These are phyloP conservation scores for Spinellus fusiger DNA, from an alignment of 192 early-diverging fungal genomes.

Conservation along the genomic window DNA sequence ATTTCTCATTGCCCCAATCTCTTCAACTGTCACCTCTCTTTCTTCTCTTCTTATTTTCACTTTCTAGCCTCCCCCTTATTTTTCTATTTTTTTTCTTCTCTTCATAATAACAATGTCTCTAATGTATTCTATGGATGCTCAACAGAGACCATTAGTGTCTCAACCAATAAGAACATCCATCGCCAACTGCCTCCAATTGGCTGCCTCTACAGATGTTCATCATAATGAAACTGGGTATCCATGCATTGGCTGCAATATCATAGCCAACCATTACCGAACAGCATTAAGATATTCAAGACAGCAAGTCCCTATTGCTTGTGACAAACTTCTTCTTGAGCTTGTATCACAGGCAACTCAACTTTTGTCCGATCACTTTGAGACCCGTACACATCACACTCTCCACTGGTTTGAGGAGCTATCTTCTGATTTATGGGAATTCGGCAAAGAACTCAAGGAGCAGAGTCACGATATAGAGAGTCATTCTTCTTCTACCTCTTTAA, in stretches of 20 bases:
- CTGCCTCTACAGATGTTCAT: neutral
- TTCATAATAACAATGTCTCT: too few relatives aligned
- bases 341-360: slow-evolving; percentile 1
- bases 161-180: neutral
- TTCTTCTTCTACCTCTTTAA: neutral
- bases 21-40: too few relatives aligned
- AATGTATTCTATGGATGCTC: too few relatives aligned
- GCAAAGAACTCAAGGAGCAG: slow-evolving; percentile 9
- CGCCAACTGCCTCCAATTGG: neutral
- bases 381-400: slow-evolving; percentile 4
- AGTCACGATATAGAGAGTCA: neutral
- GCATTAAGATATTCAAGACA: neutral
- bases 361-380: slow-evolving; percentile 5
- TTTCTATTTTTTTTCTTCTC: too few relatives aligned
- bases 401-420: slow-evolving; percentile 4
- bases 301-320: slow-evolving; percentile 1
- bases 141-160: neutral
- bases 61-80: too few relatives aligned
- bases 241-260: neutral
- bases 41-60: too few relatives aligned
- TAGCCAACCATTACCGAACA: neutral
- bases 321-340: slow-evolving; percentile 4
- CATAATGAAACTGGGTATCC: slow-evolving; percentile 2
- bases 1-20: too few relatives aligned
- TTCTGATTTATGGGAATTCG: slow-evolving; percentile 9